phyloP scores from a whole-genome alignment of 257 asterid genomes.

The Henckelia pumila region DNA sequence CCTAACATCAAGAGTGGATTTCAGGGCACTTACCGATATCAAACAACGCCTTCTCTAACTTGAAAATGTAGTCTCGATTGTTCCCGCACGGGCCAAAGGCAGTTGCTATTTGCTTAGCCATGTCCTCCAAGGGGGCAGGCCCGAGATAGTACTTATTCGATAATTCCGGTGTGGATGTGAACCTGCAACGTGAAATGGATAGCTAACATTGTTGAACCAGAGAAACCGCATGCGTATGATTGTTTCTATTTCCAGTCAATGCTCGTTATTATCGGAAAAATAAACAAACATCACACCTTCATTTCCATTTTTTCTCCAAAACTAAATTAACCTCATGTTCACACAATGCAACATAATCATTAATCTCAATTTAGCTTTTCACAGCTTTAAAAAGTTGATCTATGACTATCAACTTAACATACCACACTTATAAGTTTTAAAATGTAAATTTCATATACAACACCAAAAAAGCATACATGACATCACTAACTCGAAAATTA shows the following conservation, averaged over 20 bases:
- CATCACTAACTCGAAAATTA: background rate
- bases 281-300: background rate
- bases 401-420: background rate
- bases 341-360: background rate
- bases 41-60: conserved; percentile 53
- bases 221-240: background rate
- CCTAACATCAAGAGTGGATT: background rate
- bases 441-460: background rate
- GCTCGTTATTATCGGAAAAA: background rate
- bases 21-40: conserved; percentile 37
- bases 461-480: background rate
- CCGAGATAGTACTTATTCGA: conserved; percentile 57
- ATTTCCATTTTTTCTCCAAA: background rate
- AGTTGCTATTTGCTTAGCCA: conserved; percentile 58
- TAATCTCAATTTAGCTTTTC: background rate
- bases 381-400: background rate
- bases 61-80: conserved; percentile 50
- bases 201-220: background rate
- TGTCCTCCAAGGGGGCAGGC: conserved; percentile 57
- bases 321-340: background rate
- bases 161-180: conserved; percentile 53
- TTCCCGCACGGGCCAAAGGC: conserved; percentile 56
- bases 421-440: background rate
- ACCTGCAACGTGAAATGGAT: conserved; percentile 31
- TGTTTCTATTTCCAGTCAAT: background rate